Percentiles rank a stretch among this genome's conserved stretches.
Evolutionary conservation across 768 basidiomycete genomes (phyloP).

Genomic region (Rossbeevera mucosa): DNA sequence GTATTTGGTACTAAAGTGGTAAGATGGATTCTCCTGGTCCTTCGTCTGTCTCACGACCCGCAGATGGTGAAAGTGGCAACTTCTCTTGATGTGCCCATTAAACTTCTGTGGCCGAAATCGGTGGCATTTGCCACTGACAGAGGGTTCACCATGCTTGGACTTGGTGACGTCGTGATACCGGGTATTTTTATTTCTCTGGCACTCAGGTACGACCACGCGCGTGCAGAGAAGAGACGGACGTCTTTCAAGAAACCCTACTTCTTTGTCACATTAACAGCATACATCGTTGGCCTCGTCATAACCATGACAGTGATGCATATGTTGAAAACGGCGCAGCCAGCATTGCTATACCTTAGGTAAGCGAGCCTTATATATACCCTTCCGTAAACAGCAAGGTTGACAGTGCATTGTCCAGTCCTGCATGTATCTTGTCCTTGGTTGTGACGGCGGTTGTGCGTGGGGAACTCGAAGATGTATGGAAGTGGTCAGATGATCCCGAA

Average conservation of each 20-base stretch:
- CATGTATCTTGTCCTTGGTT: slow-evolving; percentile 69
- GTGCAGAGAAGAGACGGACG: slow-evolving; percentile 31
- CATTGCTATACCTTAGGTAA: slow-evolving; percentile 86
- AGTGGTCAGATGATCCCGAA: slow-evolving; percentile 58
- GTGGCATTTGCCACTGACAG: slow-evolving; percentile 40
- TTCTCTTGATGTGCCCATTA: slow-evolving; percentile 87
- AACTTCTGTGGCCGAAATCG: slow-evolving; percentile 83
- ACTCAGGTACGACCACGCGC: slow-evolving; percentile 76
- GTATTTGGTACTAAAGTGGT: slow-evolving; percentile 87
- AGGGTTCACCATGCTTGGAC: slow-evolving; percentile 86
- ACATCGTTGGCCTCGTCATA: slow-evolving; percentile 62
- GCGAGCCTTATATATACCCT: slow-evolving; percentile 12
- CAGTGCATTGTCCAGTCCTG: slow-evolving; percentile 46
- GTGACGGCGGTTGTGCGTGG: slow-evolving; percentile 55
- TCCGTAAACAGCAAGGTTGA: slow-evolving; percentile 1
- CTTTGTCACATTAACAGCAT: slow-evolving; percentile 59
- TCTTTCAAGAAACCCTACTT: slow-evolving; percentile 74
- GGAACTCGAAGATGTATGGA: slow-evolving; percentile 68
- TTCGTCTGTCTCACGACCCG: slow-evolving; percentile 1
- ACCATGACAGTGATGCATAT: slow-evolving; percentile 87
- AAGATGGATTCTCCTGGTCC: slow-evolving; percentile 27
- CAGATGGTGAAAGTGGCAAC: slow-evolving; percentile 95
- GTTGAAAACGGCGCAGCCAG: slow-evolving; percentile 78
- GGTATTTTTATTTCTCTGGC: slow-evolving; percentile 76
- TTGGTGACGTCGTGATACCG: slow-evolving; percentile 79